Percentiles rank a stretch among this genome's conserved stretches.
Conservation (phyloP, 805 yeast species). For the Candida sonorensis region DNA sequence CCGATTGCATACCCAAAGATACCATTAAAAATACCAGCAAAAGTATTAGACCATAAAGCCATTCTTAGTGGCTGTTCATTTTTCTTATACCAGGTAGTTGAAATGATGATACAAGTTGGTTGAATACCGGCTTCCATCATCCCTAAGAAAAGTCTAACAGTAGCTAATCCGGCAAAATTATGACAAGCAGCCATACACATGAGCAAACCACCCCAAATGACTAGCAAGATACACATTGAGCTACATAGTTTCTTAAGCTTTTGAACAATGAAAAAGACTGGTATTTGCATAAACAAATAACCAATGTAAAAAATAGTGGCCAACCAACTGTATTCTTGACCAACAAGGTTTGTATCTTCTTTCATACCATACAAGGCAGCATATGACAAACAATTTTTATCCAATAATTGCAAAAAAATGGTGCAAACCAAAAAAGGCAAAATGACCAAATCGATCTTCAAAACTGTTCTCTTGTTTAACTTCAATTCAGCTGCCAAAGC, state of each 20-base stretch:
- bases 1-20: constrained; percentile 28
- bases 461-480: constrained; percentile 14
- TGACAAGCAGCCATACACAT: constrained; percentile 40
- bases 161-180: constrained; percentile 40
- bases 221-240: constrained; percentile 28
- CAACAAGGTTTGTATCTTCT: constrained; percentile 32
- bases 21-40: constrained; percentile 26
- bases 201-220: constrained; percentile 42
- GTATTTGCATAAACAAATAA: constrained; percentile 51
- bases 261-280: constrained; percentile 32
- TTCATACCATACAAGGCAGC: constrained; percentile 42
- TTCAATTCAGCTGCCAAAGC: constrained; percentile 11
- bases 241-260: constrained; percentile 25
- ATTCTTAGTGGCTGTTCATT: constrained; percentile 27
- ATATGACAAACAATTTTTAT: constrained; percentile 35
- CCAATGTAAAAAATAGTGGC: constrained; percentile 62
- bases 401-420: constrained; percentile 27
- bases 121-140: constrained; percentile 29
- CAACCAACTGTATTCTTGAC: constrained; percentile 44
- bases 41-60: constrained; percentile 27
- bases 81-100: constrained; percentile 29
- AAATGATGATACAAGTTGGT: constrained; percentile 30
- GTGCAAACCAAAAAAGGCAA: constrained; percentile 25
- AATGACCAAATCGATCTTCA: constrained; percentile 17
- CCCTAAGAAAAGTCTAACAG: constrained; percentile 46